phyloP scores from a whole-genome alignment of 2,329 filamentous ascomycete species.

The Tolypocladium ovalisporum region DNA sequence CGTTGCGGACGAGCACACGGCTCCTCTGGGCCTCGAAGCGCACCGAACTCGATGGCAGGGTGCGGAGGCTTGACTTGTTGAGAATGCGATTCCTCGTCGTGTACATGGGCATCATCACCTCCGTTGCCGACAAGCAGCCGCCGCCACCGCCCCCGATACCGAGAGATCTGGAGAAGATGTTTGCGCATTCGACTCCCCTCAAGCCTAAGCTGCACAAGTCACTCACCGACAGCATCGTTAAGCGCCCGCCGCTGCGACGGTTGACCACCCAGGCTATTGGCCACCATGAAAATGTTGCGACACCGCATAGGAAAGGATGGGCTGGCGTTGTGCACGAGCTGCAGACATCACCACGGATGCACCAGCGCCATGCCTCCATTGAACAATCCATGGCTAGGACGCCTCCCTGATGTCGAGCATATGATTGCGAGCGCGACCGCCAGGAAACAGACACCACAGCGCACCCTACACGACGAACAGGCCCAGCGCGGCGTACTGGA shows the following conservation, averaged over 20 bases:
- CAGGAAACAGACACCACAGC: neutral
- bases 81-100: constrained; percentile 55
- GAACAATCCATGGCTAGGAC: constrained; percentile 41
- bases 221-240: constrained; percentile 31
- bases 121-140: constrained; percentile 22
- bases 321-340: constrained; percentile 52
- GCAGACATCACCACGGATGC: constrained; percentile 48
- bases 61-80: constrained; percentile 48
- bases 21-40: constrained; percentile 48
- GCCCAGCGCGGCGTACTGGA: neutral
- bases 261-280: constrained; percentile 44
- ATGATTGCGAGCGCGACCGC: neutral
- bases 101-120: constrained; percentile 48
- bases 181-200: constrained; percentile 16
- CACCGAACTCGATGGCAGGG: constrained; percentile 41
- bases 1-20: constrained; percentile 36
- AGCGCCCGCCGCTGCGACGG: constrained; percentile 37
- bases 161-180: constrained; percentile 24
- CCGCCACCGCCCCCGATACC: constrained; percentile 17
- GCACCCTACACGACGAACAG: neutral
- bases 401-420: constrained; percentile 5
- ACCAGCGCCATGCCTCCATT: constrained; percentile 51
- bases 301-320: constrained; percentile 45
- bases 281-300: constrained; percentile 35
- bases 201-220: constrained; percentile 26